These are phyloP conservation scores for Acorus calamus DNA, from an alignment of 106 monocot genomes.

Conservation along the genomic window DNA sequence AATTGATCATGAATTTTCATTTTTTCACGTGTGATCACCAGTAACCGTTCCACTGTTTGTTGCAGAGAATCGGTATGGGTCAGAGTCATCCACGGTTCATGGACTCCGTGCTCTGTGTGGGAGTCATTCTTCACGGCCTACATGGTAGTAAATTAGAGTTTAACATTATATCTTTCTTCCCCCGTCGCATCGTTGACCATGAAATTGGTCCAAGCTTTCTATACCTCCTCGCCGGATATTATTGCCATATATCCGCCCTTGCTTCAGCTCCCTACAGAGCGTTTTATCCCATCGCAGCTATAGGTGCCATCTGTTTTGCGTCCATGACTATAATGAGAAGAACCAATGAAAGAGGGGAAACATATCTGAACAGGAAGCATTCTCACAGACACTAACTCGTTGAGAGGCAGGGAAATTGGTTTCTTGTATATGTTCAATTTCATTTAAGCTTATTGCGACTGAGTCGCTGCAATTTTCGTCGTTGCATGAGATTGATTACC, in stretches of 20 bases:
- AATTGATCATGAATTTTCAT: too few species aligned
- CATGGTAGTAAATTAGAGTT: constrained; percentile 54
- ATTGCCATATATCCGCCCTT: constrained; percentile 47
- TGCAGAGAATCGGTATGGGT: constrained; percentile 69
- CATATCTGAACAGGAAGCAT: constrained; percentile 55
- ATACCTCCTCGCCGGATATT: constrained; percentile 73
- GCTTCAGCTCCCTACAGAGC: constrained; percentile 47
- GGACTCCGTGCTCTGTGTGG: constrained; percentile 58
- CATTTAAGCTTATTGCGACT: too few species aligned
- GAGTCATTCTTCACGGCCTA: constrained; percentile 74
- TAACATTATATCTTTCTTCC: constrained; percentile 24
- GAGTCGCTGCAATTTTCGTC: too few species aligned
- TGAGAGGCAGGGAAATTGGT: too few species aligned
- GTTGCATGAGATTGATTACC: too few species aligned
- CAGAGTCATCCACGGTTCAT: constrained; percentile 71
- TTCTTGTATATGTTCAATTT: too few species aligned
- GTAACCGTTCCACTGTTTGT: neutral
- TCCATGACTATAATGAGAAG: constrained; percentile 36
- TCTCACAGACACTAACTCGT: constrained; percentile 56
- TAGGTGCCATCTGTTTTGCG: constrained; percentile 51
- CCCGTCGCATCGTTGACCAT: constrained; percentile 11
- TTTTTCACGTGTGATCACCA: too few species aligned
- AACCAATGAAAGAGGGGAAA: constrained; percentile 28
- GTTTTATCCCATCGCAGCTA: constrained; percentile 55
- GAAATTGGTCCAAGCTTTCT: constrained; percentile 46